Evolutionary conservation across 2,329 filamentous ascomycete species (phyloP), one percentile per base, ranked within the genome.

Genomic region (Diaporthe citriasiana): DNA sequence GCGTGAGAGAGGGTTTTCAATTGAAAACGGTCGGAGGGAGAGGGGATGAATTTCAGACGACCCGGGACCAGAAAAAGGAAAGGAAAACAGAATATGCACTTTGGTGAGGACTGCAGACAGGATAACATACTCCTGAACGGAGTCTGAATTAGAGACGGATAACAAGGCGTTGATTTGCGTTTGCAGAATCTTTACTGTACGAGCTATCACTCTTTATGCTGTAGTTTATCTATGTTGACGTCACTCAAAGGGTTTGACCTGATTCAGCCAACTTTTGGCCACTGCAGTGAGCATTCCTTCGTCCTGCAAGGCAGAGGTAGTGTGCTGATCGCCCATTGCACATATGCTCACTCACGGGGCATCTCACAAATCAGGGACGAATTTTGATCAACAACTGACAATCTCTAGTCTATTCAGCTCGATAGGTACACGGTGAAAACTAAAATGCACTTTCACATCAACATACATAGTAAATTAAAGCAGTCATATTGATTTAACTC

Each of bases 251-350:
- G n/a, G n/a, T n/a, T n/a, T 27, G 50, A 51, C n/a, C n/a, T 51
- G n/a, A 51, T 51, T 51, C 50, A 51, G 50, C 50, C 17, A 51
- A 51, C 12, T 27, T n/a, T 51, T 51, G 50, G 50, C 50, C 50
- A 51, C 4, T 10, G 50, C 50, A 15, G 27, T 50, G 10, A 51
- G n/a, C 50, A 51, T 25, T 51, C 50, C 50, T 51, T n/a, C 50
- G 27, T 51, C 50, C 50, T 51, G 50, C 5, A n/a, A 51, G 50
- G 50, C n/a, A 25, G n/a, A 27, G 13, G n/a, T 27, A 51, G 27
- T 10, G 27, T 51, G n/a, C n/a, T 51, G 50, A 51, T 51, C 50
- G 50, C n/a, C n/a, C n/a, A 17, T 27, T 15, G 33, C 33, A 35
- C 5, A 35, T 35, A 9, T 35, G 50, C 50, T 2, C 50, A 27